Conservation (phyloP, 2,329 filamentous ascomycete genomes). For the Malbranchea cinnamomea region DNA sequence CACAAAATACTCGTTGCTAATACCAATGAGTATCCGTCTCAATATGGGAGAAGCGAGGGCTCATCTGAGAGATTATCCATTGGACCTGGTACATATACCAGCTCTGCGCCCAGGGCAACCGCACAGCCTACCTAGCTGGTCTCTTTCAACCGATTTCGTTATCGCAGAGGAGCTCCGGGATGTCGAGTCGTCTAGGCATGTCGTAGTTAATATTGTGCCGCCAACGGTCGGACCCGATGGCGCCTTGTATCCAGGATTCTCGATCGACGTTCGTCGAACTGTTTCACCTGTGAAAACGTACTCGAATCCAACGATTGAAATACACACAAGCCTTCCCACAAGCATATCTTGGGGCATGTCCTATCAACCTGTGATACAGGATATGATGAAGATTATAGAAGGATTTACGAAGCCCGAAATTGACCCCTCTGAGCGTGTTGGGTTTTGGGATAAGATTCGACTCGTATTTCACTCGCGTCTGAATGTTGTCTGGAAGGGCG, state of each 20-base stretch:
- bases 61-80: constrained; percentile 81
- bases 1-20: constrained; percentile 75
- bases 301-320: constrained; percentile 78
- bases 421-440: constrained; percentile 82
- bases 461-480: constrained; percentile 87
- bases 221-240: constrained; percentile 44
- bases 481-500: constrained; percentile 79
- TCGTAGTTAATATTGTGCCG: constrained; percentile 73
- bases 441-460: constrained; percentile 98
- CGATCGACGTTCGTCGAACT: constrained; percentile 75
- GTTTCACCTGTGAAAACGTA: constrained; percentile 94
- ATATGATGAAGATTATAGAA: constrained; percentile 99
- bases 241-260: constrained; percentile 48
- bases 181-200: constrained; percentile 60
- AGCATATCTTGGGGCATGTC: constrained; percentile 94
- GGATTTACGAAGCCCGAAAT: constrained; percentile 92
- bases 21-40: constrained; percentile 80
- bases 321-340: constrained; percentile 85
- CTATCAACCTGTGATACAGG: constrained; percentile 94
- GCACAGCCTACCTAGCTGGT: constrained; percentile 63
- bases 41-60: constrained; percentile 81
- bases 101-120: constrained; percentile 67
- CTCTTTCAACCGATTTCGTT: constrained; percentile 79
- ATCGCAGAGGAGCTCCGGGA: constrained; percentile 87
- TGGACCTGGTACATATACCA: constrained; percentile 83